A percentile compares a stretch with the other conserved stretches of the same genome.
These are phyloP conservation scores for Pseudopithomyces maydicus DNA, from an alignment of 2,329 filamentous ascomycete species.

Conservation along the genomic window DNA sequence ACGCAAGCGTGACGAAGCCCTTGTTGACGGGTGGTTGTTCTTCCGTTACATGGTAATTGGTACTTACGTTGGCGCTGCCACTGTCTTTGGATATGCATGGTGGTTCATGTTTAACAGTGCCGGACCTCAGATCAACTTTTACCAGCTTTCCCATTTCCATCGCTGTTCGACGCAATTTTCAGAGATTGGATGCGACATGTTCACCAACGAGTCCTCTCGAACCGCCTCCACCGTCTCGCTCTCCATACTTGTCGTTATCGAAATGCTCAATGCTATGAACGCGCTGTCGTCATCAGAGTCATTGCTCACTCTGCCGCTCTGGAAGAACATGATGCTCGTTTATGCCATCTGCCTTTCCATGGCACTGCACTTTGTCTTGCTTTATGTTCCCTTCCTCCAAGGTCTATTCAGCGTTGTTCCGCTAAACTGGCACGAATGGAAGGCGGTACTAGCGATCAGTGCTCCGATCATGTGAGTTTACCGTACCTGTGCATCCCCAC, in stretches of 20 bases:
- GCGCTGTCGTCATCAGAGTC: constrained; percentile 94
- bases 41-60: constrained; percentile 97
- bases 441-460: constrained; percentile 86
- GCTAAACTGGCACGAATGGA: constrained; percentile 85
- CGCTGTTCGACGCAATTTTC: constrained; percentile 84
- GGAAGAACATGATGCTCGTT: constrained; percentile 98
- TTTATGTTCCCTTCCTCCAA: constrained; percentile 91
- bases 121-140: constrained; percentile 90
- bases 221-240: constrained; percentile 92
- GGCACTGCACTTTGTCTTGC: constrained; percentile 89
- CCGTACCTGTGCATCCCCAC: background rate
- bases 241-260: constrained; percentile 90
- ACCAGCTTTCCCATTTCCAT: constrained; percentile 91
- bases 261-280: constrained; percentile 99
- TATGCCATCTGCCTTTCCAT: constrained; percentile 93
- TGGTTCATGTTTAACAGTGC: constrained; percentile 97
- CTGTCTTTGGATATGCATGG: constrained; percentile 98
- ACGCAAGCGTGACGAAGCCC: constrained; percentile 86
- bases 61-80: constrained; percentile 91
- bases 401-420: constrained; percentile 88
- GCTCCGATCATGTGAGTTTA: constrained; percentile 84
- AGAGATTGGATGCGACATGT: constrained; percentile 91
- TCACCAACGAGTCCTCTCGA: constrained; percentile 82
- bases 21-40: constrained; percentile 95
- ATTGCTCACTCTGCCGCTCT: constrained; percentile 89